A percentile compares a stretch with the other conserved stretches of the same genome.
Conservation (phyloP, 495 filamentous ascomycete species). For the Saxophila tyrrhenica region DNA sequence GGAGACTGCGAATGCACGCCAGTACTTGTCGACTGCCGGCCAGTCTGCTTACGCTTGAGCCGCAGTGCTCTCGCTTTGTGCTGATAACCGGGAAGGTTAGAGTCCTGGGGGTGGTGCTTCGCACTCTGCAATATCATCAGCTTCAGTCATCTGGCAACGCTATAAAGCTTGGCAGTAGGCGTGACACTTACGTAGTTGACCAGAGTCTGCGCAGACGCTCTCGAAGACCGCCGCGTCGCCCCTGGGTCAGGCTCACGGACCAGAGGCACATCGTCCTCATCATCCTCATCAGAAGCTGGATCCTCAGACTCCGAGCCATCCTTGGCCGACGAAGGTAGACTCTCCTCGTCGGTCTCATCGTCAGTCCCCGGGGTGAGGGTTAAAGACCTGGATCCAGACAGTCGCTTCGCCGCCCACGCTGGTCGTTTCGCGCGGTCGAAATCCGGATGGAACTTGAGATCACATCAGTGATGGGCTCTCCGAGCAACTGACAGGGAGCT, state of each 20-base stretch:
- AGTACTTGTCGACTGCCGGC: background rate
- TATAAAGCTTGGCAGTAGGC: background rate
- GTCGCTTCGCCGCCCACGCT: background rate
- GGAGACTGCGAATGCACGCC: background rate
- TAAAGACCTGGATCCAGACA: background rate
- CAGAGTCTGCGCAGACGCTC: background rate
- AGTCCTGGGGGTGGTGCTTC: conserved; percentile 11
- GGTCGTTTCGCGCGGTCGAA: background rate
- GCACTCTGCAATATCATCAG: background rate
- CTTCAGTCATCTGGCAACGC: too few species aligned
- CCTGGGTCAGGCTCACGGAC: conserved; percentile 2
- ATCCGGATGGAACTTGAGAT: background rate
- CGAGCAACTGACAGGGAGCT: conserved; percentile 12
- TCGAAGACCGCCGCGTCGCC: conserved; percentile 3
- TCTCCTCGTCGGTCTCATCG: conserved; percentile 1
- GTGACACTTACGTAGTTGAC: conserved; percentile 6
- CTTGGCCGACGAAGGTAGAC: background rate
- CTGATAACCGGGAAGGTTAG: background rate
- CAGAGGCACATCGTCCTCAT: background rate
- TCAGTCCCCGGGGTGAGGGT: background rate
- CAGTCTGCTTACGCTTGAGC: background rate
- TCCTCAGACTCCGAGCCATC: background rate
- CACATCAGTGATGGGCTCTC: background rate
- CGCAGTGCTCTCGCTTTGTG: background rate
- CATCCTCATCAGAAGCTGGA: background rate